Evolutionary conservation across 1,139 yeast species (phyloP).

Genomic region (Saccharomyces hybrid): DNA sequence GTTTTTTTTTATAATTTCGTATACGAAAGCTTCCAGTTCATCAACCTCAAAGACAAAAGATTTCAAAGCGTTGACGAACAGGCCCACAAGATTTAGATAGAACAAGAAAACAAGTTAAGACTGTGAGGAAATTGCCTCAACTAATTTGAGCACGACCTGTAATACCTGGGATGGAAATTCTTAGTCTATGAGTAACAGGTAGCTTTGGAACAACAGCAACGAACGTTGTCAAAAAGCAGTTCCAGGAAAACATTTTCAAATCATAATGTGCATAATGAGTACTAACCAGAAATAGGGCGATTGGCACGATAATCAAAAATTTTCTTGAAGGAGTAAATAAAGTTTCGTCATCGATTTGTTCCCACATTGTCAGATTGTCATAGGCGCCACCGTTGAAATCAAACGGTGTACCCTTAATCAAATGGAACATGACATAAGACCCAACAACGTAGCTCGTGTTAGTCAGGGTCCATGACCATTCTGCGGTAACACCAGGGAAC

Average conservation of each 20-base stretch:
- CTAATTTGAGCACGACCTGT: conserved; percentile 31
- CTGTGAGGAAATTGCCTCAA: no score
- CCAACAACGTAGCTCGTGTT: conserved; percentile 86
- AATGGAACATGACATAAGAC: conserved; percentile 39
- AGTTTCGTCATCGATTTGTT: conserved; percentile 94
- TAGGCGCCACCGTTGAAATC: conserved; percentile 95
- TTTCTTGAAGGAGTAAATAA: conserved; percentile 95
- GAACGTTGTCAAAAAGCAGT: conserved; percentile 69
- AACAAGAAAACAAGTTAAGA: no score
- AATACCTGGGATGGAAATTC: conserved; percentile 52
- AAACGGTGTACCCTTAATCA: conserved; percentile 69
- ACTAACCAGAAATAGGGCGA: conserved; percentile 72
- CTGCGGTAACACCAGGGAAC: conserved; percentile 66
- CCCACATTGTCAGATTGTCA: conserved; percentile 97
- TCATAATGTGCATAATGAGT: conserved; percentile 90
- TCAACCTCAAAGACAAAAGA: no score
- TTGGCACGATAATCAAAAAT: conserved; percentile 84
- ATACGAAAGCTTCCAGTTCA: no score
- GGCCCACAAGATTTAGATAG: no score
- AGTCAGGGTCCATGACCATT: conserved; percentile 90
- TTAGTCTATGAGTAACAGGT: conserved; percentile 69
- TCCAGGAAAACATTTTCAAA: conserved; percentile 65
- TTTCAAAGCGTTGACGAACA: no score
- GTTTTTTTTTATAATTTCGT: no score
- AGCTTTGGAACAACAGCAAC: conserved; percentile 83